Evolutionary conservation across 2,329 filamentous ascomycete genomes (phyloP).

Genomic region (Cordyceps javanica): DNA sequence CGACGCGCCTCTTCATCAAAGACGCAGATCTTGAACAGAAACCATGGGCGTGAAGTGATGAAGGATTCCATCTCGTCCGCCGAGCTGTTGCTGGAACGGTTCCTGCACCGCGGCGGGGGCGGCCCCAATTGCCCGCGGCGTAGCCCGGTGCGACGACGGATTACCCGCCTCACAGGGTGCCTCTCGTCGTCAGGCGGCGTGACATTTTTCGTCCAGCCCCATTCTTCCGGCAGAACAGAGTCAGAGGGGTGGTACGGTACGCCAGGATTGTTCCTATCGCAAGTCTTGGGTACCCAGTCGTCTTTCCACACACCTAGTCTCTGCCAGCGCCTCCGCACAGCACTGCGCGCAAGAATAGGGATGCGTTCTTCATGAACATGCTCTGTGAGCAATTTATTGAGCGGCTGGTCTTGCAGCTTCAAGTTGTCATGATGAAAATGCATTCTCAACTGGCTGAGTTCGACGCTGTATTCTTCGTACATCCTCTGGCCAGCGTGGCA

Average conservation of each 20-base stretch:
- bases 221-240: too few species aligned
- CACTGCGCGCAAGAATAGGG: not conserved
- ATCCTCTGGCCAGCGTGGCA: too few species aligned
- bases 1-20: not conserved
- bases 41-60: not conserved
- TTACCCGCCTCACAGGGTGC: not conserved
- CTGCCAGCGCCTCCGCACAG: not conserved
- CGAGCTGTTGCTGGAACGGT: not conserved
- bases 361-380: not conserved
- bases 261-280: not conserved
- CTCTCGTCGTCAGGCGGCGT: not conserved
- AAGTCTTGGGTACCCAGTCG: not conserved
- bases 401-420: not conserved
- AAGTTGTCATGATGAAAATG: too few species aligned
- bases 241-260: too few species aligned
- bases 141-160: not conserved
- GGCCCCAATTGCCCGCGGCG: not conserved
- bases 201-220: not conserved
- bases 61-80: not conserved
- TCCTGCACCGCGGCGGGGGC: not conserved
- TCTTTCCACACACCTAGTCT: not conserved
- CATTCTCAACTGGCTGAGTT: too few species aligned
- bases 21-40: not conserved
- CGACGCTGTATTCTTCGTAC: too few species aligned
- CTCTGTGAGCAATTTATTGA: not conserved